Percentiles rank a stretch among this genome's conserved stretches.
Conservation (phyloP, 1,284 basidiomycete genomes). For the Schizophyllum amplum region DNA sequence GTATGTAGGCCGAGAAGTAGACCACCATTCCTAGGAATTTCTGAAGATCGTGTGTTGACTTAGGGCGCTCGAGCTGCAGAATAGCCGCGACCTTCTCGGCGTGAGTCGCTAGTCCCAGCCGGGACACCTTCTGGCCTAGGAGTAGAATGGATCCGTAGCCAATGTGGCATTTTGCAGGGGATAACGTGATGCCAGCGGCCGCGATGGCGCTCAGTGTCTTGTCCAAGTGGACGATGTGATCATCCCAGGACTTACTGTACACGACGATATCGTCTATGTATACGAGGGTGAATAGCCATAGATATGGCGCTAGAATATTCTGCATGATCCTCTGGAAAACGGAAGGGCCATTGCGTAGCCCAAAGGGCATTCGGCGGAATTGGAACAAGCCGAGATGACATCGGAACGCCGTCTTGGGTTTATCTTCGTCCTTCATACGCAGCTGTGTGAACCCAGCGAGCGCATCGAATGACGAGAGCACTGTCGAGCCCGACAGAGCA, state of each 20-base stretch:
- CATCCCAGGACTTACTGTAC: slow-evolving; percentile 16
- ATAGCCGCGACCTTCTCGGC: slow-evolving; percentile 15
- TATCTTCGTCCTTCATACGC: slow-evolving; percentile 8
- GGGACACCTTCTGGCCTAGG: too few species aligned
- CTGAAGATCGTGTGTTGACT: slow-evolving; percentile 8
- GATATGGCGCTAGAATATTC: slow-evolving; percentile 17
- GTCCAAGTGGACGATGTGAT: slow-evolving; percentile 24
- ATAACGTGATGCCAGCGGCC: slow-evolving; percentile 22
- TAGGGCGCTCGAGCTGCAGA: slow-evolving; percentile 15
- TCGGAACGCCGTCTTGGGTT: slow-evolving; percentile 20
- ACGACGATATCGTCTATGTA: slow-evolving; percentile 21
- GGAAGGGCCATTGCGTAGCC: slow-evolving; percentile 21
- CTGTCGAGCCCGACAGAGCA: slow-evolving; percentile 15
- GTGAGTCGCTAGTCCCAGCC: slow-evolving; percentile 15
- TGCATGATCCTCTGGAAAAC: slow-evolving; percentile 25
- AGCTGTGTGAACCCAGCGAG: background rate
- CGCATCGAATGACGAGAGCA: slow-evolving; percentile 2
- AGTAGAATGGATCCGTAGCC: slow-evolving; percentile 24
- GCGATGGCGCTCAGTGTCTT: slow-evolving; percentile 21
- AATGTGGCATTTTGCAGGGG: slow-evolving; percentile 27
- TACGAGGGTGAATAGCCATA: too few species aligned
- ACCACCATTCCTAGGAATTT: slow-evolving; percentile 14
- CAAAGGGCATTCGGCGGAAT: slow-evolving; percentile 25
- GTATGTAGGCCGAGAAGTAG: slow-evolving; percentile 2
- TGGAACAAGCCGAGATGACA: slow-evolving; percentile 22